Base-by-base conservation (phyloP, 208 protist species). In the Wallacemonas sp. region DNA sequence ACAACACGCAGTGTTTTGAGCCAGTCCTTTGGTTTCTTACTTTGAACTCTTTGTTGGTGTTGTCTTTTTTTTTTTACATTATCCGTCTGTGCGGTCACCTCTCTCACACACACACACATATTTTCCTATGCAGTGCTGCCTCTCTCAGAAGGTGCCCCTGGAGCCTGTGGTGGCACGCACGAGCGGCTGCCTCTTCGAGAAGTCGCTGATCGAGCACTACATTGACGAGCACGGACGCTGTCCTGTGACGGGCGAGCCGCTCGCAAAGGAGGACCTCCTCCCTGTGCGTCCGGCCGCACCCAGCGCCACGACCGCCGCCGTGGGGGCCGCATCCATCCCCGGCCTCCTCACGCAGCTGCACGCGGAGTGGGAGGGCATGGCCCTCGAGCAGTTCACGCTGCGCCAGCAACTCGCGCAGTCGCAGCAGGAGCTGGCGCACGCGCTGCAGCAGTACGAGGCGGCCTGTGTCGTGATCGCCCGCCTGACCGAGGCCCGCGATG, bases 371-470 rank as follows among this genome's bases (percentile, higher is more conserved):
- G 98, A 99, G 68, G 87, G 95, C 3, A 44, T 97, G n/a, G 98
- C 99, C 88, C 78, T 99, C 36, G 99, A 99, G 85, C 97, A 97
- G 62, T 99, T 98, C 77, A 75, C 79, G 29, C 77, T 99, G 44
- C 97, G 98, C 28, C 84, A 99, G 77, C 87, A 97, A 52, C 80
- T 98, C 23, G 81, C 92, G 10, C 77, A 87, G 50, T 83, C 86
- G 55, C 84, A 97, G 70, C 90, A 98, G 73, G 97, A 99, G 77
- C 91, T 99, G 7, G 86, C 97, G 5, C 97, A 99, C 74, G 86
- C 98, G 5, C 77, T 99, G 57, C 99, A 99, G 71, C 97, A 99
- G 86, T 97, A 99, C 76, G 98, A 99, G 74, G 98, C 98, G 32
- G 97, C 99, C 2, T 99, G 97, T 77, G 82, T 98, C 20, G 98